Percentiles rank a stretch among this genome's conserved stretches.
These are phyloP conservation scores for Pythium pyrilobum DNA, from an alignment of 352 stramenopile genomes.

Conservation along the genomic window DNA sequence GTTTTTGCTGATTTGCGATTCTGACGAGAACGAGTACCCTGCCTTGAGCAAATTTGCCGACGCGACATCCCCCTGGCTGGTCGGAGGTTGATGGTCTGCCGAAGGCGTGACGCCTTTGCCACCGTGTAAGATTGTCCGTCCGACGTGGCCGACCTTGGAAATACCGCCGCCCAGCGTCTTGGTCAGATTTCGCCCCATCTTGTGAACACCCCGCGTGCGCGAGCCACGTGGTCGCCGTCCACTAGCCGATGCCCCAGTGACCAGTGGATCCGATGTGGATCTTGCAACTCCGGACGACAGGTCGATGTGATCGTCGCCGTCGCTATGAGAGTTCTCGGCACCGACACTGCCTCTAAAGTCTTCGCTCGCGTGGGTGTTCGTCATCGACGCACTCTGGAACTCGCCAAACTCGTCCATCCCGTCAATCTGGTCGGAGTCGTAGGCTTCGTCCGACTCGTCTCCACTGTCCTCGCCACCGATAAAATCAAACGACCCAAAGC, in stretches of 20 bases:
- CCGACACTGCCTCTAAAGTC: neutral
- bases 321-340: slow-evolving; percentile 10
- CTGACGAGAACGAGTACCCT: slow-evolving; percentile 65
- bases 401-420: slow-evolving; percentile 65
- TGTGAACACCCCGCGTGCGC: slow-evolving; percentile 52
- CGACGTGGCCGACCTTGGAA: slow-evolving; percentile 46
- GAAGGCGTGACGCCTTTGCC: slow-evolving; percentile 39
- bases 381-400: slow-evolving; percentile 32
- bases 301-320: slow-evolving; percentile 1
- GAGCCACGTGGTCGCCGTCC: neutral
- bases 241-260: neutral
- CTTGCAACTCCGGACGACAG: neutral
- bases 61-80: neutral
- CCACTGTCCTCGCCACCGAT: slow-evolving; percentile 79
- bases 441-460: slow-evolving; percentile 67
- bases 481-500: slow-evolving; percentile 75
- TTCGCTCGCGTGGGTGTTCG: neutral
- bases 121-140: slow-evolving; percentile 65
- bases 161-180: slow-evolving; percentile 76
- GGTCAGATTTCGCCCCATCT: slow-evolving; percentile 73
- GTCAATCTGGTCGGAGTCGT: slow-evolving; percentile 69
- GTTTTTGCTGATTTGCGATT: slow-evolving; percentile 72
- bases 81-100: neutral
- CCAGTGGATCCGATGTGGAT: slow-evolving; percentile 1
- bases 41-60: slow-evolving; percentile 32